A percentile compares a stretch with the other conserved stretches of the same genome.
Evolutionary conservation across 371 early-diverging fungal genomes (phyloP).

Genomic region (Entomophthora muscae): DNA sequence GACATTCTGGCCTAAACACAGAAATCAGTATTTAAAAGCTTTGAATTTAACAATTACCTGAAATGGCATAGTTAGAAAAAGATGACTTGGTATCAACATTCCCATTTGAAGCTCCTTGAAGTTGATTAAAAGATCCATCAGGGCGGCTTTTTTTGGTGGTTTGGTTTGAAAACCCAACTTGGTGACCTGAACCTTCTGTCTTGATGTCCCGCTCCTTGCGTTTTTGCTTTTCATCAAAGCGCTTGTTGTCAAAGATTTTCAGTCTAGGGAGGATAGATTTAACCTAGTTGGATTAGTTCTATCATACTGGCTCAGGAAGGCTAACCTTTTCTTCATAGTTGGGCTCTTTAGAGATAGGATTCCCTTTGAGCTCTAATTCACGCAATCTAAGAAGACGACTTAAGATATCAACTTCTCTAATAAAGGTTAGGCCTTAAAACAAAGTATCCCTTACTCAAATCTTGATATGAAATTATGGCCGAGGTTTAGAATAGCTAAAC

Average conservation of each 20-base stretch:
- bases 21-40: too few relatives aligned
- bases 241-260: background rate
- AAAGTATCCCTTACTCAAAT: constrained; percentile 37
- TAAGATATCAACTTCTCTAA: constrained; percentile 37
- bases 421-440: too few relatives aligned
- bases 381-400: constrained; percentile 32
- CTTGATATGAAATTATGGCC: constrained; percentile 45
- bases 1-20: too few relatives aligned
- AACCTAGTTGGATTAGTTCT: background rate
- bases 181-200: too few relatives aligned
- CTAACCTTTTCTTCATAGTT: background rate
- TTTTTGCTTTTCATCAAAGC: background rate
- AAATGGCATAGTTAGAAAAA: too few relatives aligned
- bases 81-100: too few relatives aligned
- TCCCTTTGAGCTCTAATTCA: constrained; percentile 64
- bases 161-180: too few relatives aligned
- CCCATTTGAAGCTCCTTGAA: too few relatives aligned
- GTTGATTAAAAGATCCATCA: too few relatives aligned
- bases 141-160: too few relatives aligned
- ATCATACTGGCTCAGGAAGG: background rate
- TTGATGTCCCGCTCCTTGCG: background rate
- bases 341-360: constrained; percentile 38
- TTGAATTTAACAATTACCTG: too few relatives aligned
- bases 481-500: constrained; percentile 50
- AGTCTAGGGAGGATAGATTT: background rate